These are phyloP conservation scores for Lodderomyces elongisporus DNA, from an alignment of 1,139 yeast genomes.

Conservation along the genomic window DNA sequence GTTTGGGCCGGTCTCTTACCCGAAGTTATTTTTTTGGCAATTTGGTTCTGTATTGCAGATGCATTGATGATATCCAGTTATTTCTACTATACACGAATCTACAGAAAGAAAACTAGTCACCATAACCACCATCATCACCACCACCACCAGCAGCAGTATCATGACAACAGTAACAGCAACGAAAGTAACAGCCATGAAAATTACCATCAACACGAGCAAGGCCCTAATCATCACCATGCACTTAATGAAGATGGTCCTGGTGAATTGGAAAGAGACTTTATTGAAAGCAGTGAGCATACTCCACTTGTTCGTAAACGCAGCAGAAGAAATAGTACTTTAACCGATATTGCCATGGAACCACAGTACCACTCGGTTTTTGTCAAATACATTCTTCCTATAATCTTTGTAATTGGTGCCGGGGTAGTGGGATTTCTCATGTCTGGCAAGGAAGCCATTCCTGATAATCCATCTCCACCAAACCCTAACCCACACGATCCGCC, in stretches of 20 bases:
- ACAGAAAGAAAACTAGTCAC: conserved; percentile 30
- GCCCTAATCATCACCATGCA: background rate
- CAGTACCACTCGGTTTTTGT: conserved; percentile 41
- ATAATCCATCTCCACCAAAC: conserved; percentile 12
- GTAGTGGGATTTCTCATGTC: conserved; percentile 47
- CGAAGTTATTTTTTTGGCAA: conserved; percentile 63
- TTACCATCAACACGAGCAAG: conserved; percentile 5
- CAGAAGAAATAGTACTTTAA: conserved; percentile 42
- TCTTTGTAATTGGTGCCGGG: conserved; percentile 68
- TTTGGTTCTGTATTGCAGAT: conserved; percentile 75
- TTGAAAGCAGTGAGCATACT: conserved; percentile 4
- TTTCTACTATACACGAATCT: conserved; percentile 47
- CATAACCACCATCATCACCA: conserved; percentile 9
- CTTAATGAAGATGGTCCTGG: background rate
- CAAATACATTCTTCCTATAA: conserved; percentile 54
- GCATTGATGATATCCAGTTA: conserved; percentile 57
- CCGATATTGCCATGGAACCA: conserved; percentile 43
- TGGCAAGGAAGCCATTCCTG: conserved; percentile 10
- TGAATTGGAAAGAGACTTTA: conserved; percentile 4
- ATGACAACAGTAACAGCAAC: no score
- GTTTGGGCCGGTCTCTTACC: conserved; percentile 69
- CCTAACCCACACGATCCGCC: conserved; percentile 1
- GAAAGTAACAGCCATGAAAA: no score
- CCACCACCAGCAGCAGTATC: conserved; percentile 5
- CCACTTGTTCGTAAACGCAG: conserved; percentile 18